phyloP scores from a whole-genome alignment of 257 asterid genomes.

The Fraxinus cuspidata region DNA sequence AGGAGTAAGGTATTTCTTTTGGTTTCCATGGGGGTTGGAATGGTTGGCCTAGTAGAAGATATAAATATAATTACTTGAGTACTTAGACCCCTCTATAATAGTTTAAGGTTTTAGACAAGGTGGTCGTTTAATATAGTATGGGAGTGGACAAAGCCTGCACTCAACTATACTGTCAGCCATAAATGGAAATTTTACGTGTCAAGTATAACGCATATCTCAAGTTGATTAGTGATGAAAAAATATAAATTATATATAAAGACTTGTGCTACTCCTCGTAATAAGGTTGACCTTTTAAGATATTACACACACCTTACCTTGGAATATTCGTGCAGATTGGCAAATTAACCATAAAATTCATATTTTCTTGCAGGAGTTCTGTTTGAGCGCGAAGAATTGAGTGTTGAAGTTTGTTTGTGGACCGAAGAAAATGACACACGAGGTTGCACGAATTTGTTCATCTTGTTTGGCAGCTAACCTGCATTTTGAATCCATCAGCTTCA shows the following conservation, averaged over 20 bases:
- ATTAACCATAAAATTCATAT: not conserved
- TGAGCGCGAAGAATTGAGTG: slow-evolving; percentile 42
- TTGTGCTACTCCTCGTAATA: too few species aligned
- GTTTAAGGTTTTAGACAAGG: too few species aligned
- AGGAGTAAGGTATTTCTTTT: slow-evolving; percentile 28
- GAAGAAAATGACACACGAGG: slow-evolving; percentile 41
- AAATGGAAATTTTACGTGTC: not conserved
- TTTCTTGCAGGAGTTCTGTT: slow-evolving; percentile 35
- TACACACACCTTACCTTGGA: not conserved
- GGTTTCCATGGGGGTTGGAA: too few species aligned
- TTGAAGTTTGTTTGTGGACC: slow-evolving; percentile 56
- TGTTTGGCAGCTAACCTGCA: slow-evolving; percentile 35
- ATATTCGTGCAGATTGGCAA: not conserved
- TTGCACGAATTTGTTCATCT: slow-evolving; percentile 45
- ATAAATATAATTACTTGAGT: not conserved
- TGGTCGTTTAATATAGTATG: too few species aligned
- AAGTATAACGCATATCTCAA: not conserved
- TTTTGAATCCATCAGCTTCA: slow-evolving; percentile 55
- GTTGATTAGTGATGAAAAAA: too few species aligned
- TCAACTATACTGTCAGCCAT: not conserved
- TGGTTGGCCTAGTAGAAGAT: not conserved
- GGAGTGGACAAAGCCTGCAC: too few species aligned
- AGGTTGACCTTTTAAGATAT: too few species aligned
- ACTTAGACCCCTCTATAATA: too few species aligned
- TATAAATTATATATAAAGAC: too few species aligned